Base-by-base conservation (phyloP, 495 filamentous ascomycete genomes). In the Platismatia glauca region DNA sequence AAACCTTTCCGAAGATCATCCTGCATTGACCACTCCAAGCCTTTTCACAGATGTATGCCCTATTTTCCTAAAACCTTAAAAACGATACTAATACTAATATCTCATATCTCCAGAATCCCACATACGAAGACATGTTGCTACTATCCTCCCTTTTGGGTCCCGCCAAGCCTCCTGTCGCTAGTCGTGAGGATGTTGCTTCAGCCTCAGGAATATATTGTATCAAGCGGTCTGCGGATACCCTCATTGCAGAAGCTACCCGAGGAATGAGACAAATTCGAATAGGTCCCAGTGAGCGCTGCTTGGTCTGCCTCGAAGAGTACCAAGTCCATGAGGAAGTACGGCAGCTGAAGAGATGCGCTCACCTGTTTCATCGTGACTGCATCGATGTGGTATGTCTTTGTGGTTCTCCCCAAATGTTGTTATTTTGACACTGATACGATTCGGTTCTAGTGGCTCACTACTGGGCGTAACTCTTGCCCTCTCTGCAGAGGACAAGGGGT, bases 111-210 rank as follows among this genome's bases (percentile, higher is more conserved):
- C 60, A 86, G 83, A 86, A 86, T 61, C 87, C 87, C 24, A 88
- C 87, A 3, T 89, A 90, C 65, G 87, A 90, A 72, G 87, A 90
- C 67, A 90, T 90, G 87, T 81, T 89, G 57, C 72, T 90, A 34
- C 76, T 90, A 5, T 88, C 85, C 20, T 86, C 85, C 16, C 77
- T 90, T 34, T 74, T 90, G 35, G 88, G 87, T 0, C 87, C 87
- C 41, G 87, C 83, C 5, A 90, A 90, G 65, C 86, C 86, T 4
- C 87, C 87, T 7, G 87, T 90, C 55, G 87, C 87, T 31, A 81
- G 78, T 60, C 79, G 82, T 59, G 82, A 83, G 52, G 88, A 89
- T 64, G 77, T 90, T 44, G 83, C 81, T 41, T 79, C 81, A 29
- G 85, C 87, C 20, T 82, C 82, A 18, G 87, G 87, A 2, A 64